Base-by-base conservation (phyloP, 768 basidiomycete species). In the Lactarius trivialis region DNA sequence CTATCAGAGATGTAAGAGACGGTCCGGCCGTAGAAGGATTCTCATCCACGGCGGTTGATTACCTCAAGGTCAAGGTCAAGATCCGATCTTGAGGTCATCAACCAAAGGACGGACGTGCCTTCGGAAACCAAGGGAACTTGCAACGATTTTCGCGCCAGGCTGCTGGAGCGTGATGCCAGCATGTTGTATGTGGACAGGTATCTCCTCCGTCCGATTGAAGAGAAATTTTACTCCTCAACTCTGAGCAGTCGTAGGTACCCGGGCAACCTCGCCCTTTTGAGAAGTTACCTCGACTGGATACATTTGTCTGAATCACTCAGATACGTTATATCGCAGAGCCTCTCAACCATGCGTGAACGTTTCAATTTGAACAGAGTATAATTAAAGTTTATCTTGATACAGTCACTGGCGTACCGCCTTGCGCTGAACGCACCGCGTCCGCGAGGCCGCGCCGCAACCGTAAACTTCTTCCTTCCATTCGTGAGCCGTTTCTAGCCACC, bases 381-480 rank as follows among this genome's bases (percentile, higher is more conserved):
- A n/a, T n/a, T n/a, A n/a, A 48, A 48, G 24, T 48, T 14, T 48
- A n/a, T 48, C 24, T 48, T 48, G 4, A 9, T 48, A 26, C 45
- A 48, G 45, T 48, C 45, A 24, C 24, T 48, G 11, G 12, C 15
- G 15, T 39, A 39, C 37, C 37, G 7, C 21, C 2, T 21, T 49
- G 8, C 48, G 14, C 36, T 36, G 56, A 30, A 45, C 32, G 37
- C 53, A 55, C 57, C 45, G 19, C 45, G 14, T 57, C 41, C 61
- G 50, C 56, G 53, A 63, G 57, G 57, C 49, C 33, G 33, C 43
- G 52, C 45, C 30, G 21, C 61, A 37, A 33, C 59, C 30, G n/a
- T 6, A n/a, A 3, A 30, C 2, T 30, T 30, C 30, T 30, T n/a
- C n/a, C n/a, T 30, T 6, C n/a, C 30, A 30, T 6, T 30, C 30